Conservation (phyloP, 2,329 filamentous ascomycete genomes). For the Venturia nashicola region DNA sequence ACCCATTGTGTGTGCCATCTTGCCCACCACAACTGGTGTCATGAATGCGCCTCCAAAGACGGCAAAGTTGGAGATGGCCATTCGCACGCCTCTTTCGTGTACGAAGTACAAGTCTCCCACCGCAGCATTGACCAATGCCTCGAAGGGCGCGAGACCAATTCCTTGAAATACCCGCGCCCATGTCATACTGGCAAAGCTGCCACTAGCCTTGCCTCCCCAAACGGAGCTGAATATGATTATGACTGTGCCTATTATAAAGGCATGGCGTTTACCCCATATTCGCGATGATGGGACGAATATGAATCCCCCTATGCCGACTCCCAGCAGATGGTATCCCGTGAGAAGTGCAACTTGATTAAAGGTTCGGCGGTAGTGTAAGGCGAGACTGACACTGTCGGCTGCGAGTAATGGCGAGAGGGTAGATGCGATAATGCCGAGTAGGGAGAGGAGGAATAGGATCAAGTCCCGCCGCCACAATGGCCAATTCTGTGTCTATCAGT, state of each 20-base stretch:
- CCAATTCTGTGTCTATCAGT: conserved; percentile 50
- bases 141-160: conserved; percentile 75
- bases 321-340: conserved; percentile 79
- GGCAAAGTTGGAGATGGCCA: conserved; percentile 68
- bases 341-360: conserved; percentile 71
- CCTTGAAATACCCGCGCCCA: conserved; percentile 78
- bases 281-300: conserved; percentile 79
- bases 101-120: conserved; percentile 89
- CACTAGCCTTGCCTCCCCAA: conserved; percentile 62
- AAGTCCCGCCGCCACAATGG: conserved; percentile 74
- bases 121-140: conserved; percentile 76
- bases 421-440: conserved; percentile 72
- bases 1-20: conserved; percentile 63
- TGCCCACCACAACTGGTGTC: conserved; percentile 83
- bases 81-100: conserved; percentile 71
- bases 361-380: conserved; percentile 48
- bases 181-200: conserved; percentile 59
- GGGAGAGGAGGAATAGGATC: conserved; percentile 65
- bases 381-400: conserved; percentile 71
- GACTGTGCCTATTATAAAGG: conserved; percentile 66
- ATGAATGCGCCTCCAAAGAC: conserved; percentile 60
- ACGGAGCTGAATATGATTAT: conserved; percentile 61
- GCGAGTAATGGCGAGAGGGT: conserved; percentile 78
- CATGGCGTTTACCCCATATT: conserved; percentile 85
- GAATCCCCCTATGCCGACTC: conserved; percentile 68